A percentile compares a stretch with the other conserved stretches of the same genome.
Evolutionary conservation across 1,284 basidiomycete genomes (phyloP).

Genomic region (Ganoderma leucocontextum): DNA sequence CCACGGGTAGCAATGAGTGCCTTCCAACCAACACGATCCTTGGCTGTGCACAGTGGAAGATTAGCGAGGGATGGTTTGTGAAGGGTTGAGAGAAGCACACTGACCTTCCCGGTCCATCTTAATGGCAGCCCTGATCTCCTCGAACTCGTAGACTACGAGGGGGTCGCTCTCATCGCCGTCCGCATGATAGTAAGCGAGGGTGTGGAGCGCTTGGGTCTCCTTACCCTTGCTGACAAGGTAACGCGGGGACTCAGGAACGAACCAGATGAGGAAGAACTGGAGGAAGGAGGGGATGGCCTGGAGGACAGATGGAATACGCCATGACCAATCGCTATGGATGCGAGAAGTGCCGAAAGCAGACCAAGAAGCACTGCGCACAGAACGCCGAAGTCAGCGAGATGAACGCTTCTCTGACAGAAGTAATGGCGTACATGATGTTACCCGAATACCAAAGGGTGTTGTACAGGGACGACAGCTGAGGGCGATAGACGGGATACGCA

Average conservation of each 20-base stretch:
- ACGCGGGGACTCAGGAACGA: slow-evolving; percentile 77
- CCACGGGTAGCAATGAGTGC: slow-evolving; percentile 65
- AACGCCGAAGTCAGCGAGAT: slow-evolving; percentile 20
- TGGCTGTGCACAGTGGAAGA: slow-evolving; percentile 10
- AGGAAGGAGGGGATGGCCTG: slow-evolving; percentile 70
- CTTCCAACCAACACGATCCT: slow-evolving; percentile 64
- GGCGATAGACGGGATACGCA: slow-evolving; percentile 80
- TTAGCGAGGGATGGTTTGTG: not conserved
- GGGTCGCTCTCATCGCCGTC: slow-evolving; percentile 74
- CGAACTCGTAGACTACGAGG: slow-evolving; percentile 75
- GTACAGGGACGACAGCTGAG: slow-evolving; percentile 74
- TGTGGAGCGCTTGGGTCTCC: slow-evolving; percentile 64
- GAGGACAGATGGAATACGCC: slow-evolving; percentile 77
- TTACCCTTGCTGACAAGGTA: slow-evolving; percentile 73
- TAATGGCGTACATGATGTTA: slow-evolving; percentile 63
- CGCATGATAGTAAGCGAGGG: slow-evolving; percentile 79
- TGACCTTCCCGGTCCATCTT: slow-evolving; percentile 62
- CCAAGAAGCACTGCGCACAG: slow-evolving; percentile 69
- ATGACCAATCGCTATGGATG: slow-evolving; percentile 71
- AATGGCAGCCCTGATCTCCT: slow-evolving; percentile 81
- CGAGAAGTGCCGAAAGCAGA: slow-evolving; percentile 77
- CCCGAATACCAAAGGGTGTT: slow-evolving; percentile 87
- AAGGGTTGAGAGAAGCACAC: slow-evolving; percentile 11
- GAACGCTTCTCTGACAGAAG: not conserved
- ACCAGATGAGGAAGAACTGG: slow-evolving; percentile 67